Conservation (phyloP, 495 filamentous ascomycete species). For the Neohortaea acidophila region DNA sequence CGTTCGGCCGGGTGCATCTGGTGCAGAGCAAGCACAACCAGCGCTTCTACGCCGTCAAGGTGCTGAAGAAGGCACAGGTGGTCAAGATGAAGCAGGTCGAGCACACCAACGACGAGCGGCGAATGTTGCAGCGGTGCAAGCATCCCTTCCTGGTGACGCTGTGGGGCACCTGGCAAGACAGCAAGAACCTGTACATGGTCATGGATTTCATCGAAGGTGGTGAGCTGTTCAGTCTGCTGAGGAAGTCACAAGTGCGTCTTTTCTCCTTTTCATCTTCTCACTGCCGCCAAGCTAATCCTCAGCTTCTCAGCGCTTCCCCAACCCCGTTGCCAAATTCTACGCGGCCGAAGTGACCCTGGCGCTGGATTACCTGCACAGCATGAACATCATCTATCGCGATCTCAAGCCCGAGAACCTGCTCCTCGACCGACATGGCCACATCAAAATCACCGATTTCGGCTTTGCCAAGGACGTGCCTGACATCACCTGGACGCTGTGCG, state of each 20-base stretch:
- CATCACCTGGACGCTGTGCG: constrained; percentile 97
- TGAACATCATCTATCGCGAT: constrained; percentile 95
- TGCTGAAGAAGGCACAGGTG: constrained; percentile 94
- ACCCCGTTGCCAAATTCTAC: constrained; percentile 97
- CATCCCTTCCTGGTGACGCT: constrained; percentile 95
- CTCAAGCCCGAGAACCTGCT: constrained; percentile 93
- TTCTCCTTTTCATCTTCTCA: not conserved
- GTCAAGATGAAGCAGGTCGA: constrained; percentile 99
- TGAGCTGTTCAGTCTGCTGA: constrained; percentile 84
- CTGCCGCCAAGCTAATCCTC: not conserved
- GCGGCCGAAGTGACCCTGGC: constrained; percentile 93
- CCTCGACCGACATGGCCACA: constrained; percentile 85
- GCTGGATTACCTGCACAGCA: constrained; percentile 85
- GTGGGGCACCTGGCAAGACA: constrained; percentile 96
- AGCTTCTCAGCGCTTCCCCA: constrained; percentile 69
- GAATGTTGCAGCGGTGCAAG: constrained; percentile 86
- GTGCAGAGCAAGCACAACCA: constrained; percentile 96
- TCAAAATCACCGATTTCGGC: constrained; percentile 98
- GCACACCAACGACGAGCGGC: constrained; percentile 93
- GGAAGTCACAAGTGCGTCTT: constrained; percentile 92
- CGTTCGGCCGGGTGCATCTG: constrained; percentile 89
- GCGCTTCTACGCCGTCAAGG: constrained; percentile 94
- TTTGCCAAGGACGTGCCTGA: constrained; percentile 97
- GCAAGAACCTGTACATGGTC: constrained; percentile 95
- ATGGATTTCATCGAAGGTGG: constrained; percentile 99